Evolutionary conservation across 2,329 filamentous ascomycete genomes (phyloP).

Genomic region (Aspergillus nomiae): DNA sequence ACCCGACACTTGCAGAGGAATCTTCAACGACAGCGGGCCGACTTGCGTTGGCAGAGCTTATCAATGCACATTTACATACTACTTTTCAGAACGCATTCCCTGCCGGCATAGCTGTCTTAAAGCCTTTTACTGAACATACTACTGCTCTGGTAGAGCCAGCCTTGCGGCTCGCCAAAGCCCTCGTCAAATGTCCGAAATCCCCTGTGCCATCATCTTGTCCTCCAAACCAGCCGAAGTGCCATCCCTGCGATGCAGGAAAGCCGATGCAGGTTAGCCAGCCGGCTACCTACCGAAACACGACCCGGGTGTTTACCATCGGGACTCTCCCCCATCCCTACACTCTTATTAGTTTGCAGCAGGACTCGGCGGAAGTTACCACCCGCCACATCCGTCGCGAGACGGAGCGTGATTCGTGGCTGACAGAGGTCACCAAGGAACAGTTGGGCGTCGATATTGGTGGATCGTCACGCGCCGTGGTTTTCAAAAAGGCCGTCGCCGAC

Average conservation of each 20-base stretch:
- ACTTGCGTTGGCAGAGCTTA: conserved; percentile 68
- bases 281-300: conserved; percentile 69
- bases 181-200: conserved; percentile 73
- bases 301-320: conserved; percentile 76
- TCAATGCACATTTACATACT: conserved; percentile 81
- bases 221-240: conserved; percentile 75
- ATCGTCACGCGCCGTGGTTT: conserved; percentile 66
- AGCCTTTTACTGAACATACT: conserved; percentile 75
- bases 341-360: conserved; percentile 66
- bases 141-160: conserved; percentile 71
- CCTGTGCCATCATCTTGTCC: conserved; percentile 79
- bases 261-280: conserved; percentile 69
- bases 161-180: conserved; percentile 70
- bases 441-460: conserved; percentile 65
- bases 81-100: conserved; percentile 81
- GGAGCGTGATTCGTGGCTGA: conserved; percentile 77
- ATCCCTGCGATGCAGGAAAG: conserved; percentile 67
- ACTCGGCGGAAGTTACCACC: conserved; percentile 61
- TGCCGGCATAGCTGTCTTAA: conserved; percentile 76
- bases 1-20: conserved; percentile 66
- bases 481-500: conserved; percentile 81
- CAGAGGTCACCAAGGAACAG: conserved; percentile 68
- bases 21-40: conserved; percentile 63
- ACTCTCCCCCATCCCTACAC: conserved; percentile 93
- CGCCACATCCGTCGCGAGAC: conserved; percentile 68